Conservation (phyloP, 1,284 basidiomycete genomes). For the Apiotrichum veenhuisii region DNA sequence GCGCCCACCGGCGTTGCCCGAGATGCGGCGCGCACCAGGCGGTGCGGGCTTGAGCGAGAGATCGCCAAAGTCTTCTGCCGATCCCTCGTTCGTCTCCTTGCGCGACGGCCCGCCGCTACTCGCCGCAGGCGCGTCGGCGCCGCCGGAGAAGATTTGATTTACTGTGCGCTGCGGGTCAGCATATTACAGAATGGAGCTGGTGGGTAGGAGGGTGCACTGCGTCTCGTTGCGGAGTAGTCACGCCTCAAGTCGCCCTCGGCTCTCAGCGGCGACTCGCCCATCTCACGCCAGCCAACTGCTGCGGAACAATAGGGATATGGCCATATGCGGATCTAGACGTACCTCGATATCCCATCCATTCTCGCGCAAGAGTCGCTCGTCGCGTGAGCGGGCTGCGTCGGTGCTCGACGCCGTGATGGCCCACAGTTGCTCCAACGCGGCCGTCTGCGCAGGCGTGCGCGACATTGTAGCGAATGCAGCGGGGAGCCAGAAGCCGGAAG, state of each 20-base stretch:
- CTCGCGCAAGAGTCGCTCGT: conserved; percentile 43
- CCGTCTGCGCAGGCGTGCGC: conserved; percentile 30
- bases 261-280: no score
- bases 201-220: no score
- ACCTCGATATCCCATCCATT: conserved; percentile 49
- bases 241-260: no score
- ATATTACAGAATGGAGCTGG: no score
- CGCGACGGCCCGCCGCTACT: conserved; percentile 1
- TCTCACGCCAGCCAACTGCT: no score
- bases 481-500: not conserved
- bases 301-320: no score
- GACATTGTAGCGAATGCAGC: conserved; percentile 17
- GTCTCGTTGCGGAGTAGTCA: no score
- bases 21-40: conserved; percentile 16
- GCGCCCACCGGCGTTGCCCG: conserved; percentile 10
- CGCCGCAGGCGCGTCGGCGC: conserved; percentile 3
- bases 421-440: conserved; percentile 41
- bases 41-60: conserved; percentile 8
- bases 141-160: conserved; percentile 38
- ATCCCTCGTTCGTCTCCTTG: conserved; percentile 13
- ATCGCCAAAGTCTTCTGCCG: conserved; percentile 11
- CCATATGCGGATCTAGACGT: no score
- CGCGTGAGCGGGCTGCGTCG: conserved; percentile 32
- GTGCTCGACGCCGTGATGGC: conserved; percentile 45
- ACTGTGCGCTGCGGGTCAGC: conserved; percentile 35